Percentiles rank a stretch among this genome's conserved stretches.
These are phyloP conservation scores for Phoma sp. DNA, from an alignment of 2,329 filamentous ascomycete genomes.

Conservation along the genomic window DNA sequence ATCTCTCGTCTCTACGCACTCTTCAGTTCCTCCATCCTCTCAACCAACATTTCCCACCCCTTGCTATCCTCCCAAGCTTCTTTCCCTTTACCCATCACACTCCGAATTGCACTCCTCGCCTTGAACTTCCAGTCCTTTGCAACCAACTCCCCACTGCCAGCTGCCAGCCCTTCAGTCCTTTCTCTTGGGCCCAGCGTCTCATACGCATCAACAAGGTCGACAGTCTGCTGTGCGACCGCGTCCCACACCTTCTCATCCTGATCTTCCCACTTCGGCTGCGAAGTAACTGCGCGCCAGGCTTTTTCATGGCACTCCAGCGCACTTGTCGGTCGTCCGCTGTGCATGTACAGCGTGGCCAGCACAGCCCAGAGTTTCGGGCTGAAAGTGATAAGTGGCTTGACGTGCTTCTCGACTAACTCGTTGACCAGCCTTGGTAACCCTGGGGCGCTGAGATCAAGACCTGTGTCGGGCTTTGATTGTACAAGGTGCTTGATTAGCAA, in stretches of 20 bases:
- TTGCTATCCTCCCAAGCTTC: slow-evolving; percentile 81
- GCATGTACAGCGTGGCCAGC: slow-evolving; percentile 74
- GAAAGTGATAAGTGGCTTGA: slow-evolving; percentile 85
- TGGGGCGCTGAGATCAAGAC: slow-evolving; percentile 53
- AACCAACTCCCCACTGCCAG: slow-evolving; percentile 65
- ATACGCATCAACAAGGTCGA: slow-evolving; percentile 81
- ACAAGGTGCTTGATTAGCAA: slow-evolving; percentile 77
- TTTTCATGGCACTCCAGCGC: slow-evolving; percentile 88
- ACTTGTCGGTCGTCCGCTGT: slow-evolving; percentile 72
- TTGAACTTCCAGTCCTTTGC: slow-evolving; percentile 88
- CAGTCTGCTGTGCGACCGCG: slow-evolving; percentile 77
- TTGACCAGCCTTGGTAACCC: slow-evolving; percentile 69
- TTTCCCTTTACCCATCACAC: slow-evolving; percentile 82
- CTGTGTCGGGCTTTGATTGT: slow-evolving; percentile 32
- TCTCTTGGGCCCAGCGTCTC: slow-evolving; percentile 69
- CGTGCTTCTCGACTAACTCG: slow-evolving; percentile 73
- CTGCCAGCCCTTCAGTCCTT: slow-evolving; percentile 61
- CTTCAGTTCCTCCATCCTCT: slow-evolving; percentile 54
- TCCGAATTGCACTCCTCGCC: slow-evolving; percentile 81
- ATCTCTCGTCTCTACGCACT: no score
- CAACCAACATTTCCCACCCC: slow-evolving; percentile 70
- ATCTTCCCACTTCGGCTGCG: slow-evolving; percentile 62
- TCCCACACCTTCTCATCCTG: slow-evolving; percentile 72
- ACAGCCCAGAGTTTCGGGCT: slow-evolving; percentile 80
- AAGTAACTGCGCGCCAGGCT: slow-evolving; percentile 78